Base-by-base conservation (phyloP, 306 rosid species). In the Alnus rubra region DNA sequence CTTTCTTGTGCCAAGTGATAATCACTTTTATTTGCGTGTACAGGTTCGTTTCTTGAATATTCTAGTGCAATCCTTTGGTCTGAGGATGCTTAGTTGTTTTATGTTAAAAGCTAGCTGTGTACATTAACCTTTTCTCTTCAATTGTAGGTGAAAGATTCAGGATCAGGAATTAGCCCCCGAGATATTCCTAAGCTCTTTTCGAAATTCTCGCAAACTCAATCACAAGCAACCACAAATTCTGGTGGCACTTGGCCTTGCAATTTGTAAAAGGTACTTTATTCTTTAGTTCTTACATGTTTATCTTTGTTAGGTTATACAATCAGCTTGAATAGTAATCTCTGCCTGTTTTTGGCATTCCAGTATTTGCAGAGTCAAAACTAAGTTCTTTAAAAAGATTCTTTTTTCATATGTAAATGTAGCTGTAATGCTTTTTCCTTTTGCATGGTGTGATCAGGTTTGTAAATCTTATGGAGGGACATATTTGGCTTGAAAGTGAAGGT, bases 401-500 rank as follows among this genome's bases (percentile, higher is more conserved):
- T 50, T 39, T 74, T 67, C 50, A 13, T 53, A 30, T 67, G 37
- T 14, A 28, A 52, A 49, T 51, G 80, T 76, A 59, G 75, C 37
- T 55, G 23, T 64, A 73, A 64, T 74, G 10, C 33, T 74, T 79
- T 16, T 44, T 42, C 0, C 77, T 74, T 69, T 49, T 3, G 45
- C 30, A 74, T 72, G 56, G 71, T 84, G 79, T 87, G 83, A 83
- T 81, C 90, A 95, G 99, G 89, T 95, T 95, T 86, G 98, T 95
- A 71, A 90, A 88, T 84, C 98, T 93, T 76, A 95, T 95, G 99
- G 98, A 91, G 70, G 99, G 99, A 77, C 88, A 90, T 77, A 93
- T 95, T 75, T 95, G 96, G 96, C 86, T 95, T 79, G 99, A 95
- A 87, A 95, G 99, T 31, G 98, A 95, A 83, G 99, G 99, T 60